These are phyloP conservation scores for Pestalotiopsis sp. DNA, from an alignment of 2,329 filamentous ascomycete genomes.

Conservation along the genomic window DNA sequence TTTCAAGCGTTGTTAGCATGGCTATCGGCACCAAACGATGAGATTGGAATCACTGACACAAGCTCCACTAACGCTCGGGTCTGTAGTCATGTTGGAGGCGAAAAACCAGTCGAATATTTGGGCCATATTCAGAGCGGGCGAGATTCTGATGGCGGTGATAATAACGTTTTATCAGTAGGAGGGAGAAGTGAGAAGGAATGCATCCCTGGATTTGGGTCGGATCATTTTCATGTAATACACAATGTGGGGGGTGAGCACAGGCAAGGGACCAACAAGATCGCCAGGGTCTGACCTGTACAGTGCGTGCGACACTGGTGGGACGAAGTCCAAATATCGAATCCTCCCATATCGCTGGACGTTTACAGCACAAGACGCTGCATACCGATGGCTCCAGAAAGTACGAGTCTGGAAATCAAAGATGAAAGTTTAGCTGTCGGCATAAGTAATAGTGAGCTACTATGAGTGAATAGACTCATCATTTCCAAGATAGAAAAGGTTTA, in stretches of 20 bases:
- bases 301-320: neutral
- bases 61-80: neutral
- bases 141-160: neutral
- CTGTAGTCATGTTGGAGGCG: neutral
- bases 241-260: neutral
- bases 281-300: neutral
- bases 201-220: neutral
- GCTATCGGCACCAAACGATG: neutral
- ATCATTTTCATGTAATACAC: neutral
- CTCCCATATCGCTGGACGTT: neutral
- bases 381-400: neutral
- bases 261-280: neutral
- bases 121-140: neutral
- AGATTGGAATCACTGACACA: slow-evolving; percentile 4
- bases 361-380: neutral
- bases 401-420: neutral
- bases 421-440: neutral
- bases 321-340: neutral
- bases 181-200: neutral
- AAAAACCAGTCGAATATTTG: neutral
- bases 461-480: neutral
- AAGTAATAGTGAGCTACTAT: neutral
- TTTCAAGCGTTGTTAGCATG: slow-evolving; percentile 12
- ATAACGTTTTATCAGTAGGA: neutral
- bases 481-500: neutral